phyloP scores from a whole-genome alignment of 2,329 filamentous ascomycete genomes.

The Hymenoscyphus salicellus region DNA sequence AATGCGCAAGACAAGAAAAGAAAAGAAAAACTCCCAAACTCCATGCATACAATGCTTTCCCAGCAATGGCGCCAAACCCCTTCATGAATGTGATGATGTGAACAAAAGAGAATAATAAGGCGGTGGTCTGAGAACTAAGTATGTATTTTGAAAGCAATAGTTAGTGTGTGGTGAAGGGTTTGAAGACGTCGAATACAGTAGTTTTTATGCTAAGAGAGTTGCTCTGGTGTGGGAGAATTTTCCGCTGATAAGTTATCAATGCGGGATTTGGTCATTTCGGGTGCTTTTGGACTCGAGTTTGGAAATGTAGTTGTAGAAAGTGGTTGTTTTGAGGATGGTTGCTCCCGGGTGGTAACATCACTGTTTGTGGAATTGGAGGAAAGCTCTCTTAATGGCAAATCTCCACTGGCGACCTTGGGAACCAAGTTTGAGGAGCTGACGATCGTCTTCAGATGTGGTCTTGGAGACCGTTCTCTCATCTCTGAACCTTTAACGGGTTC shows the following conservation, averaged over 20 bases:
- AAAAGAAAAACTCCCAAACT: neutral
- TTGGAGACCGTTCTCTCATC: conserved; percentile 21
- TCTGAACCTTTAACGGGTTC: conserved; percentile 13
- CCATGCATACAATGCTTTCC: neutral
- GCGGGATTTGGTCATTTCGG: neutral
- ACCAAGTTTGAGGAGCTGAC: conserved; percentile 27
- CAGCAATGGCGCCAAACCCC: neutral
- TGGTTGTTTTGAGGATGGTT: conserved; percentile 12
- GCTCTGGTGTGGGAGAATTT: neutral
- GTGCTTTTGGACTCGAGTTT: neutral
- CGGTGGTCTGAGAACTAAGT: neutral
- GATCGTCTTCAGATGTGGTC: conserved; percentile 27
- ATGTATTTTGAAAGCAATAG: neutral
- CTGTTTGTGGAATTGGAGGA: conserved; percentile 20
- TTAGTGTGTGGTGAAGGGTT: neutral
- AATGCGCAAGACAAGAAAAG: neutral
- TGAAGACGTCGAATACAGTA: neutral
- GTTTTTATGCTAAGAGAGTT: neutral
- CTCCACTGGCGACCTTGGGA: conserved; percentile 13
- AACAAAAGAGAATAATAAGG: neutral
- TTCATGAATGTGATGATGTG: neutral
- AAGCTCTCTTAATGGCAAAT: conserved; percentile 20
- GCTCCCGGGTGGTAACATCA: conserved; percentile 15
- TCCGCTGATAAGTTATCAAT: neutral
- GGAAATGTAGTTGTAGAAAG: neutral